Base-by-base conservation (phyloP, 2,329 filamentous ascomycete genomes). In the Dactylonectria estremocensis region DNA sequence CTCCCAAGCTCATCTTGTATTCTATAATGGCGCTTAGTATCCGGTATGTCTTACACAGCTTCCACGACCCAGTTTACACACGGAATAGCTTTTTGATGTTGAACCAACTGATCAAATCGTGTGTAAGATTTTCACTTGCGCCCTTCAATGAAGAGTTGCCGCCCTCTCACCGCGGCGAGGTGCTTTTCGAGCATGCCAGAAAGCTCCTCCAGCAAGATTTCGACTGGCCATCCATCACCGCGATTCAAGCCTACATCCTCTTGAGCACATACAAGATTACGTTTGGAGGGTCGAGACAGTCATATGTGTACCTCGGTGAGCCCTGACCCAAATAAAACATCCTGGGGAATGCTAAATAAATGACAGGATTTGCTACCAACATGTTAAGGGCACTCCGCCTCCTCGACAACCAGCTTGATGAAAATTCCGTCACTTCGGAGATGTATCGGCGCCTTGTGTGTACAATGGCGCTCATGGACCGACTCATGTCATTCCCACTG, bases 1-100 rank as follows among this genome's bases (percentile, higher is more conserved):
- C 50, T n/a, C 60, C 64, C 16, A 67, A 67, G 28, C 16, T 61
- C 8, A 49, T 64, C 9, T 9, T 56, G 14, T 64, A 64, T 24
- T 55, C 40, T 2, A 50, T 64, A n/a, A 64, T 64, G 61, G 43
- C 61, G 5, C 45, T 64, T 9, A 46, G 61, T 14, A 56, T 64
- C 3, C 46, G 61, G 61, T 64, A 58, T 43, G 40, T 43, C 6
- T 43, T 43, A n/a, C 16, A 37, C 37, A n/a, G 3, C 5, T 40
- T 14, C 33, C 14, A 20, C 3, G n/a, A 18, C 55, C n/a, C n/a
- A n/a, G n/a, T n/a, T n/a, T n/a, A n/a, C n/a, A n/a, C n/a, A n/a
- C n/a, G n/a, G n/a, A n/a, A n/a, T n/a, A n/a, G n/a, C n/a, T n/a
- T n/a, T n/a, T n/a, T n/a, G n/a, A n/a, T n/a, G n/a, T n/a, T n/a